Conservation (phyloP, 179 eudicot genomes). For the Actinidia arguta region DNA sequence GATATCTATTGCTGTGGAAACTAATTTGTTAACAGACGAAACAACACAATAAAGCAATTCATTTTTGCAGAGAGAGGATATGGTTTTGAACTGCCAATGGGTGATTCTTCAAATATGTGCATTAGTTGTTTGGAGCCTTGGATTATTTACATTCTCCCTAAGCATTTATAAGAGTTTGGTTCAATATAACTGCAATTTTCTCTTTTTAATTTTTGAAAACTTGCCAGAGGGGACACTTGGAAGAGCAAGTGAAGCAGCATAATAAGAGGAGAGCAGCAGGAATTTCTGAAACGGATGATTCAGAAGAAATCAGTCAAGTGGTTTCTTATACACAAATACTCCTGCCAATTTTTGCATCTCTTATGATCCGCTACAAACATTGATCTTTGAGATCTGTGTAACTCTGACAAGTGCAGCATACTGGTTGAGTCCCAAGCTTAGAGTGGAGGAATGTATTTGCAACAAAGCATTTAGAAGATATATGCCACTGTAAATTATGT, state of each 20-base stretch:
- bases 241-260: constrained; percentile 96
- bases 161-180: background rate
- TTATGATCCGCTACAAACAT: too few relatives aligned
- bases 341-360: too few relatives aligned
- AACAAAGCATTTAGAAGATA: too few relatives aligned
- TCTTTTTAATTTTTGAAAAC: background rate
- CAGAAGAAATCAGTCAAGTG: too few relatives aligned
- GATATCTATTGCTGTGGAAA: background rate
- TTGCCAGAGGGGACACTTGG: constrained; percentile 81
- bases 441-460: too few relatives aligned
- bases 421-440: too few relatives aligned
- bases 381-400: too few relatives aligned
- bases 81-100: background rate
- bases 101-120: constrained; percentile 5
- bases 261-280: constrained; percentile 58
- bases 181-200: background rate
- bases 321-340: too few relatives aligned
- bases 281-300: constrained; percentile 26
- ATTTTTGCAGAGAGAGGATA: background rate
- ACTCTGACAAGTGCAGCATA: too few relatives aligned
- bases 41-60: background rate
- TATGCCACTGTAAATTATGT: too few relatives aligned
- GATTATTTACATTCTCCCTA: background rate
- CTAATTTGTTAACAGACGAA: background rate
- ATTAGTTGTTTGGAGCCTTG: background rate